Conservation (phyloP, 2,329 filamentous ascomycete genomes). For the Aspergillus aculeatinus region DNA sequence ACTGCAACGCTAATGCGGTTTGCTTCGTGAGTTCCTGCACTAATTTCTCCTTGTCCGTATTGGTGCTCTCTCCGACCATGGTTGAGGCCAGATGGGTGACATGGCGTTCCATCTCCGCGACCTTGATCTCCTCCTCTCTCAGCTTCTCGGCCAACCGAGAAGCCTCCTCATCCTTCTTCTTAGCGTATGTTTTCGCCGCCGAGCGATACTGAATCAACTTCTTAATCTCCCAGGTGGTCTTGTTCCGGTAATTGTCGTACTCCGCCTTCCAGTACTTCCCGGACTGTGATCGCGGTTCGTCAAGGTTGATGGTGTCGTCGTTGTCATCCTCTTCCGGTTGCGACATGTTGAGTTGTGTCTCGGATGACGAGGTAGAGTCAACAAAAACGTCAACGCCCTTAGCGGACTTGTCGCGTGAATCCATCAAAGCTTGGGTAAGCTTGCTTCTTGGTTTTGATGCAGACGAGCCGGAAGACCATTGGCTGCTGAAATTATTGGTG, state of each 20-base stretch:
- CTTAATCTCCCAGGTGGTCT: conserved; percentile 60
- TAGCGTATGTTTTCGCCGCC: conserved; percentile 59
- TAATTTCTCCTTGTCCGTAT: conserved; percentile 40
- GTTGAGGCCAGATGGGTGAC: conserved; percentile 44
- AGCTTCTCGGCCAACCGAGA: conserved; percentile 54
- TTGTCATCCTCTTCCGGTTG: conserved; percentile 32
- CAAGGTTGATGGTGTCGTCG: conserved; percentile 55
- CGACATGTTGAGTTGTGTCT: conserved; percentile 11
- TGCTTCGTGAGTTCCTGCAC: conserved; percentile 45
- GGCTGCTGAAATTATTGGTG: conserved; percentile 48
- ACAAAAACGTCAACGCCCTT: conserved; percentile 23
- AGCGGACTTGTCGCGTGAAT: conserved; percentile 39
- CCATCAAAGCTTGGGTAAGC: conserved; percentile 41
- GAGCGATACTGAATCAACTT: conserved; percentile 61
- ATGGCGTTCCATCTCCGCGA: conserved; percentile 45
- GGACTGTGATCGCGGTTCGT: conserved; percentile 57
- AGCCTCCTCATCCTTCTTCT: conserved; percentile 58
- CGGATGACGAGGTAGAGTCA: conserved; percentile 16
- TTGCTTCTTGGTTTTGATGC: conserved; percentile 40
- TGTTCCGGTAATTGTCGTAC: conserved; percentile 58
- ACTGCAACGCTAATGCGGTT: conserved; percentile 45
- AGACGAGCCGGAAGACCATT: conserved; percentile 39
- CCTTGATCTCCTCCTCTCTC: conserved; percentile 49
- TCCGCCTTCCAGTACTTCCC: conserved; percentile 63
- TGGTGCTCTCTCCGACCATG: conserved; percentile 34